Conservation (phyloP, 257 asterid species). For the Plectranthus barbatus region DNA sequence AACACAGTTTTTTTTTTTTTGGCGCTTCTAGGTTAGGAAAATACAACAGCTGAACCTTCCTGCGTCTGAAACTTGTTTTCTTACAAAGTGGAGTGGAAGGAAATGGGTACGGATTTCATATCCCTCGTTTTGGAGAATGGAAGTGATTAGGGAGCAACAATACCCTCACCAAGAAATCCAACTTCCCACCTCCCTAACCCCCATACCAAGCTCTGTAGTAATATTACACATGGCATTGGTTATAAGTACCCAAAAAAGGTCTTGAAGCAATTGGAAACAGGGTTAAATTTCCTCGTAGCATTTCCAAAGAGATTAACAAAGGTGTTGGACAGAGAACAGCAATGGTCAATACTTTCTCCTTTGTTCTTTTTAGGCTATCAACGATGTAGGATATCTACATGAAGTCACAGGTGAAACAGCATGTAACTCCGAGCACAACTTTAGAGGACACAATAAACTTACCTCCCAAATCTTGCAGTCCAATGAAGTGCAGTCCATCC, state of each 20-base stretch:
- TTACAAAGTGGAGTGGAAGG: background rate
- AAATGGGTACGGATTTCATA: background rate
- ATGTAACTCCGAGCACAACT: background rate
- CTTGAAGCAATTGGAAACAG: no score
- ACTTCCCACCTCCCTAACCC: no score
- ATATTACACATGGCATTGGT: no score
- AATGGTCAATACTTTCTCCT: background rate
- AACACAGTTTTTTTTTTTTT: background rate
- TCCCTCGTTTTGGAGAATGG: background rate
- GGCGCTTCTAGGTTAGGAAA: background rate
- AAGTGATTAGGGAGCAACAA: background rate
- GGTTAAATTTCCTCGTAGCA: no score
- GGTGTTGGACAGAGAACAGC: background rate
- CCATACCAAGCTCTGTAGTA: no score
- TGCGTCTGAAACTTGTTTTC: background rate
- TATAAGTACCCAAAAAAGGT: no score
- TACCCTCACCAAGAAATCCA: no score
- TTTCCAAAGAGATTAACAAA: background rate
- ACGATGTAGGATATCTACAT: background rate
- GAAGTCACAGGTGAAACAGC: background rate
- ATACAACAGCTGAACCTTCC: background rate
- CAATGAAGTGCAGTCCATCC: constrained; percentile 99
- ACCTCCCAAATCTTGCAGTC: constrained; percentile 99
- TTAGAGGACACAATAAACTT: constrained; percentile 9
- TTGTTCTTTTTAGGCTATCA: background rate